Evolutionary conservation across 1,139 yeast genomes (phyloP).

Genomic region (Fermentozyma sake): DNA sequence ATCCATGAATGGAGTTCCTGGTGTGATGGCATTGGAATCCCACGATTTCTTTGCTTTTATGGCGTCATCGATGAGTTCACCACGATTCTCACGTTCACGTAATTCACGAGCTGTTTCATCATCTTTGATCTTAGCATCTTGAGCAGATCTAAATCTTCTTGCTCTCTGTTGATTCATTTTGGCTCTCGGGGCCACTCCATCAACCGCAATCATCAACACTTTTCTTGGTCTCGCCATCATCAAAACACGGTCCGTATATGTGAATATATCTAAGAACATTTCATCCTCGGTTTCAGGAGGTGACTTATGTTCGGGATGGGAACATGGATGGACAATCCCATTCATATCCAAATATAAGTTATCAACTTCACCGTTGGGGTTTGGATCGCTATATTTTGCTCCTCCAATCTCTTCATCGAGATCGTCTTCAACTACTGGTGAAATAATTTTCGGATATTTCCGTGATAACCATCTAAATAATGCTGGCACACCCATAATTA

Average conservation of each 20-base stretch:
- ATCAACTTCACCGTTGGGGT: slow-evolving; percentile 94
- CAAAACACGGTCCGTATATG: slow-evolving; percentile 82
- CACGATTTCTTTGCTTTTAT: slow-evolving; percentile 56
- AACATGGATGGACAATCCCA: slow-evolving; percentile 96
- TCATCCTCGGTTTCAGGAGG: slow-evolving; percentile 94
- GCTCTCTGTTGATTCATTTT: slow-evolving; percentile 98
- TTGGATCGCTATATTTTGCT: slow-evolving; percentile 62
- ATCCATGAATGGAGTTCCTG: slow-evolving; percentile 98
- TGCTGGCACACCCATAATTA: slow-evolving; percentile 95
- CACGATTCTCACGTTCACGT: slow-evolving; percentile 50
- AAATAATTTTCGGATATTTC: slow-evolving; percentile 90
- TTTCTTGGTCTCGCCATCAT: slow-evolving; percentile 95
- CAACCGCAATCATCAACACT: slow-evolving; percentile 90
- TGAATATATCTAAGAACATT: slow-evolving; percentile 87
- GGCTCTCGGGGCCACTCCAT: slow-evolving; percentile 98
- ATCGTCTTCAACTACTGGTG: slow-evolving; percentile 82
- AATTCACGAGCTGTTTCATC: slow-evolving; percentile 56
- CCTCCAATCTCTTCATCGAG: slow-evolving; percentile 54
- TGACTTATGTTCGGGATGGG: slow-evolving; percentile 92
- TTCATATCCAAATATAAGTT: slow-evolving; percentile 92
- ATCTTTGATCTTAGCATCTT: slow-evolving; percentile 74
- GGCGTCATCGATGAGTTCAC: slow-evolving; percentile 63
- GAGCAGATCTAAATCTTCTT: slow-evolving; percentile 91
- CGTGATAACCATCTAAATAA: slow-evolving; percentile 93
- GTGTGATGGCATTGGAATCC: slow-evolving; percentile 98